Evolutionary conservation across 768 basidiomycete species (phyloP).

Genomic region (Auricularia cornea): DNA sequence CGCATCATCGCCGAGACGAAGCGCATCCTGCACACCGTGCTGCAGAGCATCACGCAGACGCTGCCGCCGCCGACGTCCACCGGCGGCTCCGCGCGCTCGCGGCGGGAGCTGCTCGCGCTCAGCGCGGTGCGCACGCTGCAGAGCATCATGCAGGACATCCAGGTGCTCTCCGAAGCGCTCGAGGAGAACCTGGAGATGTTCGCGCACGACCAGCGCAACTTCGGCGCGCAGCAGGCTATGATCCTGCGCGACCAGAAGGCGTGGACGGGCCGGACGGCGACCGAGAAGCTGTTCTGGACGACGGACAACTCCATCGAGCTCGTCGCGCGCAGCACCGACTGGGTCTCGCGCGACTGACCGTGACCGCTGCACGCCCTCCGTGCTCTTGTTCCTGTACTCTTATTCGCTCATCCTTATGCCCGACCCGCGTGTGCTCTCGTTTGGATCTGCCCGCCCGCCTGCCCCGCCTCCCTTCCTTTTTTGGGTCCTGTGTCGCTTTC

Average conservation of each 20-base stretch:
- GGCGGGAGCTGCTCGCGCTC: constrained; percentile 69
- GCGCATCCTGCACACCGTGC: constrained; percentile 83
- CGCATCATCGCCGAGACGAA: constrained; percentile 88
- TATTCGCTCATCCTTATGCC: not conserved
- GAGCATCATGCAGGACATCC: constrained; percentile 80
- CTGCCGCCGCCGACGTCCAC: constrained; percentile 48
- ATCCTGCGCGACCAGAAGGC: constrained; percentile 92
- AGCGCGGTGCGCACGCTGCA: constrained; percentile 73
- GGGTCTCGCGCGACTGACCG: constrained; percentile 69
- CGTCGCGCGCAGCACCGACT: constrained; percentile 75
- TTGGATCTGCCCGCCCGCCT: too few species aligned
- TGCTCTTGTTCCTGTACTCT: not conserved
- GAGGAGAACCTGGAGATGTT: constrained; percentile 89
- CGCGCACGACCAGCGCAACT: constrained; percentile 88
- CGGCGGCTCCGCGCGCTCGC: constrained; percentile 45
- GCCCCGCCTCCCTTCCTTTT: too few species aligned
- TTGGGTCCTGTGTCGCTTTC: too few species aligned
- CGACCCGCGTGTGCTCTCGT: too few species aligned
- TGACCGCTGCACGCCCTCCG: too few species aligned
- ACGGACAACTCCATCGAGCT: constrained; percentile 86
- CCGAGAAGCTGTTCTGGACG: constrained; percentile 88
- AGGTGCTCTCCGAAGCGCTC: constrained; percentile 75
- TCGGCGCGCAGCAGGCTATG: constrained; percentile 98
- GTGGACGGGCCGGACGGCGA: constrained; percentile 87
- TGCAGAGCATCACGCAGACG: constrained; percentile 72